Base-by-base conservation (phyloP, 202 grass and related monocot species). In the Eragrostis tef region DNA sequence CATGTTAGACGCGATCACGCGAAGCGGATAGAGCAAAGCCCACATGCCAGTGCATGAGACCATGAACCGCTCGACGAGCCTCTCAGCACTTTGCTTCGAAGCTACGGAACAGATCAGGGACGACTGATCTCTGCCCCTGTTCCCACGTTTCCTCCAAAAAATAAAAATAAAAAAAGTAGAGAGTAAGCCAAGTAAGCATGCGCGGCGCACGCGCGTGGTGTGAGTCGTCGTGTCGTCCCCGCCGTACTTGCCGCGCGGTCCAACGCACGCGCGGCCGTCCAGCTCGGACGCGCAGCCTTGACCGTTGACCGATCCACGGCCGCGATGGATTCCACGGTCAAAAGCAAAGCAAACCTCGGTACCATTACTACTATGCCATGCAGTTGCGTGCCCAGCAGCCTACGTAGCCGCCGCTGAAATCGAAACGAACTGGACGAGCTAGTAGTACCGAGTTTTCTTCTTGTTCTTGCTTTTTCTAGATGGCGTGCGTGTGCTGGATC, bases 241-340 rank as follows among this genome's bases (percentile, higher is more conserved):
- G 36, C 39, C 31, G 63, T 39, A 7, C 19, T 20, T 56, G 7
- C 34, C 58, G 58, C 58, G 58, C 58, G 58, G 58, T 61, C 24
- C 20, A 57, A 57, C 8, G 20, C 53, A 24, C 54, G 52, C 54
- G 52, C 54, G 71, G 14, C 14, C 48, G 78, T 46, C 66, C 41
- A 47, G 11, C 36, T 59, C 65, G 14, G 22, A 21, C 22, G 17
- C 4, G 13, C 44, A 50, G 20, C 20, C 52, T 65, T 82, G 80
- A 82, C 68, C 57, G 57, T 25, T 41, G 68, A 82, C 68, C n/a
- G 7, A 42, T 52, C 4, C 0, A 62, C 10, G 74, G 56, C 21
- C 25, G n/a, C 53, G 53, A 54, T 54, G 50, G 47, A 6, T 57
- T 57, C 53, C 54, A 22, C 20, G 9, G 54, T 58, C 54, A 58